Conservation (phyloP, 73 alveolate species). For the Paramecium sexaurelia region DNA sequence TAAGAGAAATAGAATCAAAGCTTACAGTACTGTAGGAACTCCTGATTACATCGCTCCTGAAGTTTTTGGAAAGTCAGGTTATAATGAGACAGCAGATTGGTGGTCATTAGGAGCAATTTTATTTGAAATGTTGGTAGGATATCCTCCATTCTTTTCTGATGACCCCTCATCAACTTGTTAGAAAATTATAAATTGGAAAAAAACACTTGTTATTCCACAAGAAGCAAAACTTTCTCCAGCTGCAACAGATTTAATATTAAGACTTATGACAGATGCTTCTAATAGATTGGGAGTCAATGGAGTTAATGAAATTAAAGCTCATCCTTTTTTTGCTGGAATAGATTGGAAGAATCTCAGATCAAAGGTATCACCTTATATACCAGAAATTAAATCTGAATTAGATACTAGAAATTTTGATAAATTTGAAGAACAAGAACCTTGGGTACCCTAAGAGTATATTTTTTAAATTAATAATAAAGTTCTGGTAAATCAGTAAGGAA, state of each 20-base stretch:
- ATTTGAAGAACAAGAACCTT: conserved; percentile 93
- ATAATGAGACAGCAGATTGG: conserved; percentile 89
- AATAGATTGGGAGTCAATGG: conserved; percentile 89
- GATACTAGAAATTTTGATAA: conserved; percentile 90
- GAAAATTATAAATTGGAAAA: conserved; percentile 88
- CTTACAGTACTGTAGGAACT: conserved; percentile 85
- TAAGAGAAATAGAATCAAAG: conserved; percentile 65
- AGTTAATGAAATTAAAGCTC: conserved; percentile 89
- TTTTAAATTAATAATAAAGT: not conserved
- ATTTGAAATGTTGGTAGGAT: conserved; percentile 91
- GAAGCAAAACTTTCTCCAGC: conserved; percentile 86
- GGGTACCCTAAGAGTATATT: conserved; percentile 76
- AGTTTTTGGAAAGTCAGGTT: conserved; percentile 90
- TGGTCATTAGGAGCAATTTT: conserved; percentile 93
- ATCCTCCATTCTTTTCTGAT: conserved; percentile 90
- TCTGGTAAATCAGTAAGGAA: conserved; percentile 57
- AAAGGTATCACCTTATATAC: conserved; percentile 84
- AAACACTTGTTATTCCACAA: conserved; percentile 78
- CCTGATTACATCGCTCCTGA: conserved; percentile 99
- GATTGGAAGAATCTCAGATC: conserved; percentile 90
- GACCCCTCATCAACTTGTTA: conserved; percentile 87
- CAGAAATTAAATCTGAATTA: conserved; percentile 74
- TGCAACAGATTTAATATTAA: conserved; percentile 82
- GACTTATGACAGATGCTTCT: conserved; percentile 80
- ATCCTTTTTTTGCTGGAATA: conserved; percentile 91